Conservation (phyloP, 805 yeast genomes). For the Saccharomycopsis selenospora region DNA sequence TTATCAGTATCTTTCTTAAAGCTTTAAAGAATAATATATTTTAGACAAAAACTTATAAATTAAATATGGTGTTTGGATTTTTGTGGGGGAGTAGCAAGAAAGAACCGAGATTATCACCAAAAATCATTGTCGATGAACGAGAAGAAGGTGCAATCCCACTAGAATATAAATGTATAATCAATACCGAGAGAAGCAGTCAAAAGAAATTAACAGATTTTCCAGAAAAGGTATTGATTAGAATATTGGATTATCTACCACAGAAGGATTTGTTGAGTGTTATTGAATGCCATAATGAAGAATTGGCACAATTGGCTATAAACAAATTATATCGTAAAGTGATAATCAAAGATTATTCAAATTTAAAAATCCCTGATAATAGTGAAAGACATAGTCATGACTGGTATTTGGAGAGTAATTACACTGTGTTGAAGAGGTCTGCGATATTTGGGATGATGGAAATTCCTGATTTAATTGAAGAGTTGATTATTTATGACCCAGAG, state of each 20-base stretch:
- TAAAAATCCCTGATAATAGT: slow-evolving; percentile 21
- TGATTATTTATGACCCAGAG: slow-evolving; percentile 28
- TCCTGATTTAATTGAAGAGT: slow-evolving; percentile 3
- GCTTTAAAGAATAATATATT: no score
- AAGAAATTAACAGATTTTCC: slow-evolving; percentile 2
- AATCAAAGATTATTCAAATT: slow-evolving; percentile 31
- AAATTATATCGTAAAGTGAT: slow-evolving; percentile 33
- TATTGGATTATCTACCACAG: slow-evolving; percentile 33
- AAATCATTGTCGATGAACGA: neutral
- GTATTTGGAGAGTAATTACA: slow-evolving; percentile 31
- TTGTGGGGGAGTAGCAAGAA: slow-evolving; percentile 1
- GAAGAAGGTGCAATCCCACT: neutral
- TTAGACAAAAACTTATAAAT: no score
- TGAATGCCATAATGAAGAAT: slow-evolving; percentile 27
- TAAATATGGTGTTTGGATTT: slow-evolving; percentile 11
- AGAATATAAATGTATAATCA: neutral
- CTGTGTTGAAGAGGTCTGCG: slow-evolving; percentile 29
- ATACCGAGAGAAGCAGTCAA: slow-evolving; percentile 7
- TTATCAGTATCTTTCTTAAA: no score
- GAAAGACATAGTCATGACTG: slow-evolving; percentile 21
- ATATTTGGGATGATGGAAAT: neutral
- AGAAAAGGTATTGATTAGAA: neutral
- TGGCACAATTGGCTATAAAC: slow-evolving; percentile 28
- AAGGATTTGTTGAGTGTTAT: slow-evolving; percentile 32
- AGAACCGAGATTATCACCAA: neutral